Conservation (phyloP, 2,329 filamentous ascomycete species). For the Rhinocladiella similis region DNA sequence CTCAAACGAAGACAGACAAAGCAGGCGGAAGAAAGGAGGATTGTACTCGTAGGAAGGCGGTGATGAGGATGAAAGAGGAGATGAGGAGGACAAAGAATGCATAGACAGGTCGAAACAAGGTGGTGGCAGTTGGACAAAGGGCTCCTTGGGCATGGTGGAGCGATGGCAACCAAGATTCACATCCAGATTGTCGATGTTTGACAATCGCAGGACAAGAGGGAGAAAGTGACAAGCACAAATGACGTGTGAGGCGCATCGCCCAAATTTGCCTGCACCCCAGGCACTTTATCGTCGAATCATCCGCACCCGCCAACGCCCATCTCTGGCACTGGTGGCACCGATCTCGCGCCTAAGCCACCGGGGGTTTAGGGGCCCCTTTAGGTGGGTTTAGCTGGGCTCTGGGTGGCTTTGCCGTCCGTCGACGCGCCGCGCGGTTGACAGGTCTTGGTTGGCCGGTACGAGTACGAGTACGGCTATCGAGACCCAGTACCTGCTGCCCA, state of each 20-base stretch:
- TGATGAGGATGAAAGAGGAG: not conserved
- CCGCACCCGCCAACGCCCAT: not conserved
- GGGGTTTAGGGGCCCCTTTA: not conserved
- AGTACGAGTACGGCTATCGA: too few relatives aligned
- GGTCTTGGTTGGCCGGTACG: not conserved
- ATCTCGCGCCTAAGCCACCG: not conserved
- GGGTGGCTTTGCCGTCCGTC: not conserved
- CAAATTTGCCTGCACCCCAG: not conserved
- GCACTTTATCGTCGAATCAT: not conserved
- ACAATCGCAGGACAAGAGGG: not conserved
- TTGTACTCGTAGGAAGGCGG: not conserved
- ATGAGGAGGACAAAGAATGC: not conserved
- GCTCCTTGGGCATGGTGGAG: not conserved
- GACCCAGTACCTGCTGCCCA: not conserved
- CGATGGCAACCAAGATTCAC: not conserved
- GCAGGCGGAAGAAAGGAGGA: not conserved
- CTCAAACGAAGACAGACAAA: not conserved
- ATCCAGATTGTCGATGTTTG: not conserved
- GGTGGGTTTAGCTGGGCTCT: not conserved
- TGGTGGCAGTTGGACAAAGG: not conserved
- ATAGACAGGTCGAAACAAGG: not conserved
- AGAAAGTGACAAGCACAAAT: not conserved
- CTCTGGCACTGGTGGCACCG: not conserved
- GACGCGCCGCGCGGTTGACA: constrained; percentile 1
- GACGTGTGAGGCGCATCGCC: not conserved